phyloP scores from a whole-genome alignment of 805 yeast genomes.

The Wickerhamiella dianesei region DNA sequence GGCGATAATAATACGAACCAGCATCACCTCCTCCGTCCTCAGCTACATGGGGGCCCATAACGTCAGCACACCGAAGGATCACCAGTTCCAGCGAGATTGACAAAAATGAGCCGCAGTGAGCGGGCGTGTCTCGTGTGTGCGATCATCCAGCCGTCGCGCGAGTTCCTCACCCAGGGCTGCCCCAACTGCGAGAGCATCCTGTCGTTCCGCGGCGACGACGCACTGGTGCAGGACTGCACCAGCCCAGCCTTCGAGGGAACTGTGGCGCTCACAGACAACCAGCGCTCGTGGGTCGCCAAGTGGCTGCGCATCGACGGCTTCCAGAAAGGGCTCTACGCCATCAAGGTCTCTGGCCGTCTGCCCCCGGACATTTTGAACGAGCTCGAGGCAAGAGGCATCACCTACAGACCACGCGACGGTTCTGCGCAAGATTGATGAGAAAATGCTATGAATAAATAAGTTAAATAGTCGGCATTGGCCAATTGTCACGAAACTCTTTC shows the following conservation, averaged over 20 bases:
- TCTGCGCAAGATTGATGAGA: constrained; percentile 28
- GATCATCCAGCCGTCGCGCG: constrained; percentile 62
- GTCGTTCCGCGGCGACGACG: constrained; percentile 66
- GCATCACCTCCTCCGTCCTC: too few species aligned
- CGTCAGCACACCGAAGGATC: too few species aligned
- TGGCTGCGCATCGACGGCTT: constrained; percentile 89
- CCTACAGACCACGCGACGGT: constrained; percentile 92
- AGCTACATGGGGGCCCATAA: too few species aligned
- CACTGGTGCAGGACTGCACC: constrained; percentile 78
- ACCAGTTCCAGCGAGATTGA: background rate
- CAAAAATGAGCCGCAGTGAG: constrained; percentile 39
- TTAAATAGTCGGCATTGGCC: too few species aligned
- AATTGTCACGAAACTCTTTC: too few species aligned
- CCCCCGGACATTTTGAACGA: constrained; percentile 75
- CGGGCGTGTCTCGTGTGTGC: constrained; percentile 98
- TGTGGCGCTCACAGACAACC: constrained; percentile 78
- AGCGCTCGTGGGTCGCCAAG: constrained; percentile 86
- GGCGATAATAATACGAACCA: too few species aligned
- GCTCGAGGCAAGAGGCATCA: constrained; percentile 58
- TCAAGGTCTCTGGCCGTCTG: constrained; percentile 78
- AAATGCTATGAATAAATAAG: background rate
- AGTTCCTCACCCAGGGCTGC: constrained; percentile 75
- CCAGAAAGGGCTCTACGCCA: constrained; percentile 84
- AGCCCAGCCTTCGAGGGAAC: constrained; percentile 92
- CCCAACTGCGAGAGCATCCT: constrained; percentile 91